Percentiles rank a stretch among this genome's conserved stretches.
These are phyloP conservation scores for Drechslerella coelobrocha DNA, from an alignment of 2,329 filamentous ascomycete species.

Conservation along the genomic window DNA sequence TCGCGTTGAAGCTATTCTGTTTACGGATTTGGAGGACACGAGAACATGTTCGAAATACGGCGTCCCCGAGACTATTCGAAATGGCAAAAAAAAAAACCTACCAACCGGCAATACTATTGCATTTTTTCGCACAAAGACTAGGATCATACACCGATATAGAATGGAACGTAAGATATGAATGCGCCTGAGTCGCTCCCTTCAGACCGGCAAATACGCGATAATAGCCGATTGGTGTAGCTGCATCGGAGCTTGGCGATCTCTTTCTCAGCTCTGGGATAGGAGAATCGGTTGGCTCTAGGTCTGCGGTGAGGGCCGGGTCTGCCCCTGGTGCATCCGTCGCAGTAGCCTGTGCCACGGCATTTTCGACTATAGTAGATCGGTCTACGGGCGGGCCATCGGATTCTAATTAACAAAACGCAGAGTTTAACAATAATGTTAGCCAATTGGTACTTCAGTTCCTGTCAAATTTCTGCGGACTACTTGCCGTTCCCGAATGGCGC, in stretches of 20 bases:
- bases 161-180: constrained; percentile 13
- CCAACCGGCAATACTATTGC: constrained; percentile 8
- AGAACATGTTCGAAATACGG: background rate
- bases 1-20: too few species aligned
- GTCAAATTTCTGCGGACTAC: background rate
- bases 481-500: constrained; percentile 14
- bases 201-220: constrained; percentile 15
- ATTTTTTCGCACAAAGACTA: constrained; percentile 11
- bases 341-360: constrained; percentile 22
- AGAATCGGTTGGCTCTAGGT: constrained; percentile 4
- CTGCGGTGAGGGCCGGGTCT: constrained; percentile 10
- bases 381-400: constrained; percentile 9
- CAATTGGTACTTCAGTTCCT: background rate
- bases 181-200: constrained; percentile 15
- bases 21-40: too few species aligned
- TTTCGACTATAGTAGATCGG: constrained; percentile 13
- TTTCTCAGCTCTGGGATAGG: background rate
- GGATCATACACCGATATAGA: constrained; percentile 11
- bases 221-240: constrained; percentile 8
- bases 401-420: background rate
- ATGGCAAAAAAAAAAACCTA: background rate
- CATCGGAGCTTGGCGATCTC: constrained; percentile 14
- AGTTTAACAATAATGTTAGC: background rate
- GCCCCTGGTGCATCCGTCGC: constrained; percentile 11
- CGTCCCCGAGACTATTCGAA: background rate